Evolutionary conservation across 768 basidiomycete genomes (phyloP), one percentile per base, ranked within the genome.

Genomic region (Russula brevipes): DNA sequence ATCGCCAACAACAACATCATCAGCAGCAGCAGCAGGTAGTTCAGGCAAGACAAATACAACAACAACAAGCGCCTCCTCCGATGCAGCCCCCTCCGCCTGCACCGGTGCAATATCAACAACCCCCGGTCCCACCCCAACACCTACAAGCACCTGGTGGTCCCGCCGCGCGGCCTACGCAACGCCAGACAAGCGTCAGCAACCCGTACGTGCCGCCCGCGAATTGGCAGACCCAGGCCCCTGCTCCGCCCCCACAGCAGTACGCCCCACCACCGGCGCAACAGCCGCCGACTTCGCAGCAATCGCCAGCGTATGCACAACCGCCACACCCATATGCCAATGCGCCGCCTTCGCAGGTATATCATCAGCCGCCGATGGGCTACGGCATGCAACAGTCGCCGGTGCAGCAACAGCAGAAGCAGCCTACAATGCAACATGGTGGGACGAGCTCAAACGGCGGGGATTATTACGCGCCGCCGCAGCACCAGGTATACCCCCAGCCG

Each of bases 1-100:
- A 76, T 68, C 63, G 65, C 11, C 69, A 65, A 10, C 71, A 77
- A 73, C 70, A 67, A 41, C 69, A 71, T 24, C 73, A 67, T 49
- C 66, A 64, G 7, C 66, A 52, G 17, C 64, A 66, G n/a, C 69
- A 69, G 30, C 63, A 67, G 41, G 64, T 57, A 17, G 56, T 19
- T 3, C 68, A 64, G 5, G 65, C 67, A 8, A 63, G 69, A 41
- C 69, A 61, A 17, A 41, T 45, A 3, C 59, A 67, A 53, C 72
- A n/a, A n/a, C n/a, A 69, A 24, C 65, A 62, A 12, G 53, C 33
- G 14, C 64, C 61, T 51, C 83, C 81, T 67, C 67, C 66, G 2
- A 77, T 79, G 63, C 78, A 79, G 6, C 68, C 64, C 2, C 70
- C 73, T 30, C 81, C 79, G n/a, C 76, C 63, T 42, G 52, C 55